Evolutionary conservation across 2,329 filamentous ascomycete genomes (phyloP), one percentile per base, ranked within the genome.

Genomic region (Colletotrichum zoysiae): DNA sequence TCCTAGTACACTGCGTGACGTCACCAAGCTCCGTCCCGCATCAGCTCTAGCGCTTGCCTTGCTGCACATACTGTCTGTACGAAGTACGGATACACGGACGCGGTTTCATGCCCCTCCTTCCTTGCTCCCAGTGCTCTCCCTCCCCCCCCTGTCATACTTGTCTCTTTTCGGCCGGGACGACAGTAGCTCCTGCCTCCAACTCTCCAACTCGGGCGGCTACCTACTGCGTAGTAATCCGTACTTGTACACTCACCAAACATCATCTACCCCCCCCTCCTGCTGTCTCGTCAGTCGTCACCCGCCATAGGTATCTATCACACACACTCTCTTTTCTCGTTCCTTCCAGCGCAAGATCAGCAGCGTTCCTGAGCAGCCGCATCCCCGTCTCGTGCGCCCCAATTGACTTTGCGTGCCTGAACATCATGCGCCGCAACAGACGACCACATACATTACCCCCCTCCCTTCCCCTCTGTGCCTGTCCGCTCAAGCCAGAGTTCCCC

Each of bases 371-470:
- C n/a, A 5, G 46, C 51, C 53, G 48, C 48, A 51, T 5, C 30
- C n/a, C 35, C 18, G 35, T 33, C 51, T 40, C 55, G 23, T 30
- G 46, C 20, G 46, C 33, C 33, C 23, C 61, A 69, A 70, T 70
- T 70, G 67, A 60, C 67, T 70, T 70, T 70, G 20, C n/a, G 67
- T 70, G 12, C 67, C 67, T 70, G 67, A 67, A 56, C 7, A 67
- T 62, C 63, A 60, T 40, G 50, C 56, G 48, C 42, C 40, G 63
- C 42, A 46, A 53, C 67, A 46, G 61, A 11, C 42, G 11, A 33
- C 20, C 16, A 26, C 38, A 40, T 55, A 30, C 30, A 30, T 30
- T 30, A 30, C 4, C 48, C n/a, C 14, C 48, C 38, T 23, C 33
- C n/a, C 1, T 35, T 42, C 16, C 33, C 35, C 42, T 11, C 3